These are phyloP conservation scores for Xanthoceras sorbifolium DNA, from an alignment of 345 rosid genomes.

Conservation along the genomic window DNA sequence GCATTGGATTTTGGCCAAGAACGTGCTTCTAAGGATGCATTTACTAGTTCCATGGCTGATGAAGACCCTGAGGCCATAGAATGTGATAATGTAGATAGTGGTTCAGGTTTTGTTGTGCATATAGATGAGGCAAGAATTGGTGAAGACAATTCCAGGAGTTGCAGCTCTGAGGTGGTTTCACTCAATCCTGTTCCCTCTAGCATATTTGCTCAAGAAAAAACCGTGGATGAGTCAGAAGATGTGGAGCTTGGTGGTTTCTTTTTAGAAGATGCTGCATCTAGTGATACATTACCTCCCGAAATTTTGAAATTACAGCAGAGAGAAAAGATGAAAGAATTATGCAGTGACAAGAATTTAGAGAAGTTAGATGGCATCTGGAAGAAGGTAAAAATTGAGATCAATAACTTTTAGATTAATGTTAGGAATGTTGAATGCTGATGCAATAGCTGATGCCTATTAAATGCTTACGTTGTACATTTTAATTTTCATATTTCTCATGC, in stretches of 20 bases:
- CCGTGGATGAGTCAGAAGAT: slow-evolving; percentile 45
- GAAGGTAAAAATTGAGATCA: slow-evolving; percentile 54
- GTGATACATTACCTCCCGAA: slow-evolving; percentile 48
- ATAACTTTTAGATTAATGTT: slow-evolving; percentile 18
- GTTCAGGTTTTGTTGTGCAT: slow-evolving; percentile 17
- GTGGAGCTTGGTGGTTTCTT: slow-evolving; percentile 76
- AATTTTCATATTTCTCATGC: background rate
- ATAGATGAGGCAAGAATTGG: slow-evolving; percentile 32
- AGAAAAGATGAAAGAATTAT: slow-evolving; percentile 62
- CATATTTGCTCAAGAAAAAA: slow-evolving; percentile 32
- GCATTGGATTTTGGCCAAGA: slow-evolving; percentile 57
- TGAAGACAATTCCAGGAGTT: slow-evolving; percentile 32
- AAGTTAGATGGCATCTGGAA: slow-evolving; percentile 92
- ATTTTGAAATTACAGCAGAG: slow-evolving; percentile 62
- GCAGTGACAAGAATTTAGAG: slow-evolving; percentile 61
- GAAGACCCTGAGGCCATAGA: slow-evolving; percentile 28
- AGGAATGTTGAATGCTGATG: background rate
- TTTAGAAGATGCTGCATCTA: slow-evolving; percentile 45
- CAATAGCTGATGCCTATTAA: background rate
- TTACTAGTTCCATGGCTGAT: slow-evolving; percentile 25
- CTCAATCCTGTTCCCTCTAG: slow-evolving; percentile 31
- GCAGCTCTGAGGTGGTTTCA: slow-evolving; percentile 38
- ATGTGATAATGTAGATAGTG: slow-evolving; percentile 27
- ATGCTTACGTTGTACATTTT: background rate
- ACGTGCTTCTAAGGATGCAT: slow-evolving; percentile 32